These are phyloP conservation scores for Parastagonospora nodorum DNA, from an alignment of 2,329 filamentous ascomycete species.

Conservation along the genomic window DNA sequence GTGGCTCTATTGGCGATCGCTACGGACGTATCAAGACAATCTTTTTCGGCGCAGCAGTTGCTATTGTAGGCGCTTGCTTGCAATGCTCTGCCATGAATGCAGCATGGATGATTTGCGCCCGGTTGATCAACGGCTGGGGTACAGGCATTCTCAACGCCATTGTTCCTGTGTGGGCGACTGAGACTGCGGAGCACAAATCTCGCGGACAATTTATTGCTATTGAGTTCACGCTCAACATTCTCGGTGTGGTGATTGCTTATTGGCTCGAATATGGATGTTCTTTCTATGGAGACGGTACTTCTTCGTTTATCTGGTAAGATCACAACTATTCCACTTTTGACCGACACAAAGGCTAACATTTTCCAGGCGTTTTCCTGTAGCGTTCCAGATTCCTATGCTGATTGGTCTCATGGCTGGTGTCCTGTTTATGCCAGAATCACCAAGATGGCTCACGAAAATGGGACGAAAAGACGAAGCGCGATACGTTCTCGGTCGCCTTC, in stretches of 20 bases:
- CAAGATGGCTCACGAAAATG: slow-evolving; percentile 69
- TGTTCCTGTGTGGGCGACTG: slow-evolving; percentile 73
- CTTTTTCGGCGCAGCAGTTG: slow-evolving; percentile 30
- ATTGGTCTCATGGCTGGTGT: slow-evolving; percentile 61
- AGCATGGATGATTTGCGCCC: slow-evolving; percentile 61
- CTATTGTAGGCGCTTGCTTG: slow-evolving; percentile 59
- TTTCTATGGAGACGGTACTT: slow-evolving; percentile 63
- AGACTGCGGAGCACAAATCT: slow-evolving; percentile 69
- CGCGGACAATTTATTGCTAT: slow-evolving; percentile 72
- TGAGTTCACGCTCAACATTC: slow-evolving; percentile 75
- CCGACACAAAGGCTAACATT: no score
- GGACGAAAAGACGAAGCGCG: slow-evolving; percentile 70
- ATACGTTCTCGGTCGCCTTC: slow-evolving; percentile 67
- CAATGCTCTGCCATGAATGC: slow-evolving; percentile 70
- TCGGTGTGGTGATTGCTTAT: slow-evolving; percentile 69
- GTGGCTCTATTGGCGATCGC: slow-evolving; percentile 31
- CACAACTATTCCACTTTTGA: no score
- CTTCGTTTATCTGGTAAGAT: slow-evolving; percentile 59
- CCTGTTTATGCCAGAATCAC: slow-evolving; percentile 73
- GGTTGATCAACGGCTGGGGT: slow-evolving; percentile 67
- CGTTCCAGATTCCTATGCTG: slow-evolving; percentile 71
- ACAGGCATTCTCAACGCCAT: slow-evolving; percentile 74
- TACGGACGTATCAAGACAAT: slow-evolving; percentile 36
- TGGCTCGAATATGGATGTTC: slow-evolving; percentile 60
- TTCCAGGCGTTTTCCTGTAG: slow-evolving; percentile 65